Conservation (phyloP, 495 filamentous ascomycete genomes). For the Lasiosphaeria ovina region DNA sequence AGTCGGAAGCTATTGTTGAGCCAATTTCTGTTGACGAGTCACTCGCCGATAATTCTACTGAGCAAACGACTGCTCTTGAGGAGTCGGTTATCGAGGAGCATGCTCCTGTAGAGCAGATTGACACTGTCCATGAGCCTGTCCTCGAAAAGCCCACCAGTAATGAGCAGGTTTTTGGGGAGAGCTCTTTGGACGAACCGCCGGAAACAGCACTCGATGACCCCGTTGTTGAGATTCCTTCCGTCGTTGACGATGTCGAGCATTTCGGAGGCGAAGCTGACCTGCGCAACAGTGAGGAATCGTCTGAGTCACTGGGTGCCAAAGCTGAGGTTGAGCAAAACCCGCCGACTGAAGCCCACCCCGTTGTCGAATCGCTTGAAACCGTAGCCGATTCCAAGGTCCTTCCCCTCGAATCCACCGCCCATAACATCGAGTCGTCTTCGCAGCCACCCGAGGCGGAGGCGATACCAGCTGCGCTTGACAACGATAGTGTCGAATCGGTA, state of each 20-base stretch:
- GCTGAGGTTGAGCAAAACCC: slow-evolving; percentile 1
- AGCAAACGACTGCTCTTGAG: background rate
- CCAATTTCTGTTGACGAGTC: background rate
- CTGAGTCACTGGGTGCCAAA: background rate
- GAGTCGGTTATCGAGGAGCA: slow-evolving; percentile 10
- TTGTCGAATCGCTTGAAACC: background rate
- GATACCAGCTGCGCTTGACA: background rate
- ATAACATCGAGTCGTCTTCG: background rate
- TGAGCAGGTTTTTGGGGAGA: too few species aligned
- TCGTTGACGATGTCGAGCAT: background rate
- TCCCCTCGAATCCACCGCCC: background rate
- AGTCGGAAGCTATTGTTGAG: too few species aligned
- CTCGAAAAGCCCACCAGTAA: too few species aligned
- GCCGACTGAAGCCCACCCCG: background rate
- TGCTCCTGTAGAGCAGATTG: too few species aligned
- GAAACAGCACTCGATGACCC: background rate
- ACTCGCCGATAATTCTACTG: background rate
- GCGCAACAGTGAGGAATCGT: background rate
- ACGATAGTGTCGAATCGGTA: background rate
- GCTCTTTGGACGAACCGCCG: too few species aligned
- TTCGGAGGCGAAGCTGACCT: background rate
- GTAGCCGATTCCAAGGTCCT: background rate
- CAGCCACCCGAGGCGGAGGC: background rate
- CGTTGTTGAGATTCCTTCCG: background rate
- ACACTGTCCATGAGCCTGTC: too few species aligned